Evolutionary conservation across 2,329 filamentous ascomycete species (phyloP), one percentile per base, ranked within the genome.

Genomic region (Saccharata proteae): DNA sequence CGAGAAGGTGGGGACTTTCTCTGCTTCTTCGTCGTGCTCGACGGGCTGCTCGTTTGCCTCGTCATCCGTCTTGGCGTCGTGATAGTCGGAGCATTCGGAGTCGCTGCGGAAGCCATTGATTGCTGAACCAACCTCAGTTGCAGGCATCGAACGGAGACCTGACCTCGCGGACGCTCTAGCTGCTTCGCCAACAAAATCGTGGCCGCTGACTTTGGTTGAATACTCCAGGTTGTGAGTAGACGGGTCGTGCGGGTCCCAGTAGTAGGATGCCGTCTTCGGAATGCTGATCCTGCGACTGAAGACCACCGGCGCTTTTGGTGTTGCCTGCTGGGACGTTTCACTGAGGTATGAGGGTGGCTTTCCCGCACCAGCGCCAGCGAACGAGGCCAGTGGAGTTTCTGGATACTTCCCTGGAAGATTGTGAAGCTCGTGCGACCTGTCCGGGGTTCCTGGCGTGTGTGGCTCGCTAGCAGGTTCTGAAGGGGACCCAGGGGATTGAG

Each of bases 151-250:
- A 11, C 13, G 22, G 10, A 26, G 17, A 5, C 26, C 24, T 13
- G 31, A 6, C 13, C 8, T 12, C n/a, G n/a, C 7, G 6, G 33
- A 38, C 3, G 39, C 29, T 16, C 47, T 41, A 12, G 38, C 42
- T 6, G 40, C 36, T 10, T 42, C 43, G 13, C 38, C 39, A 8
- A 47, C 37, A 34, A 60, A 64, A 40, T 64, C 59, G 21, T 53
- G 49, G 2, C 60, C 60, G 36, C 60, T 64, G n/a, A 59, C 51
- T 31, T 50, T 54, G 1, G 55, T 57, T 2, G 61, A 59, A 38
- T 65, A 64, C 35, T 64, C 60, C 3, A 57, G 32, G 29, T 50
- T 65, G 41, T 65, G 62, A 2, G 61, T 65, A 18, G 42, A 54
- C 5, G 52, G 52, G 30, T 65, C 55, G 7, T 51, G 41, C 1